These are phyloP conservation scores for Hirschfeldia incana DNA, from an alignment of 345 rosid genomes.

Conservation along the genomic window DNA sequence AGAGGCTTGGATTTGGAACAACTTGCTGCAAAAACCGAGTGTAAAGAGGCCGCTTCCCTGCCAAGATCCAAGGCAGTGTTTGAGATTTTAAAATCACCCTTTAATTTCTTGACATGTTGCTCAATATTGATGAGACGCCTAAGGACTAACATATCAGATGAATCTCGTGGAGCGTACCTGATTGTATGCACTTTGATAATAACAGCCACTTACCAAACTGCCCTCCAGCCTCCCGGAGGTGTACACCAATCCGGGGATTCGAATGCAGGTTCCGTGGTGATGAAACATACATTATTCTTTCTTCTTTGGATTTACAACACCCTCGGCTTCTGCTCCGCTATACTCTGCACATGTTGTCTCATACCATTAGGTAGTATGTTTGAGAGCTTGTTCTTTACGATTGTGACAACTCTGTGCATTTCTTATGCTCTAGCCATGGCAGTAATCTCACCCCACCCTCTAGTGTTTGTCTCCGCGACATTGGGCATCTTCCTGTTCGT, in stretches of 20 bases:
- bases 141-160: not conserved
- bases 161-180: slow-evolving; percentile 20
- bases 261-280: slow-evolving; percentile 5
- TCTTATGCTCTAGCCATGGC: slow-evolving; percentile 26
- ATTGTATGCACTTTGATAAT: slow-evolving; percentile 23
- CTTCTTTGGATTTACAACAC: slow-evolving; percentile 25
- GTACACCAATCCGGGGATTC: slow-evolving; percentile 8
- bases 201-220: slow-evolving; percentile 33
- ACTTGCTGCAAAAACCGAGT: not conserved
- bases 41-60: not conserved
- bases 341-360: slow-evolving; percentile 32
- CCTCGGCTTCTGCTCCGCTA: slow-evolving; percentile 5
- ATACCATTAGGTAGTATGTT: not conserved
- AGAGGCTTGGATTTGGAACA: not conserved
- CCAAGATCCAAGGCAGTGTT: not conserved
- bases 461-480: not conserved
- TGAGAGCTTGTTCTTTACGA: not conserved
- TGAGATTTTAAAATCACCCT: not conserved
- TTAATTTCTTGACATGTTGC: not conserved
- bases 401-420: not conserved
- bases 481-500: not conserved
- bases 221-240: slow-evolving; percentile 32
- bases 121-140: not conserved
- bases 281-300: slow-evolving; percentile 17
- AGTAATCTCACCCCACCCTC: slow-evolving; percentile 12